phyloP scores from a whole-genome alignment of 2,329 filamentous ascomycete species.

The Fusarium sterilihyphosum region DNA sequence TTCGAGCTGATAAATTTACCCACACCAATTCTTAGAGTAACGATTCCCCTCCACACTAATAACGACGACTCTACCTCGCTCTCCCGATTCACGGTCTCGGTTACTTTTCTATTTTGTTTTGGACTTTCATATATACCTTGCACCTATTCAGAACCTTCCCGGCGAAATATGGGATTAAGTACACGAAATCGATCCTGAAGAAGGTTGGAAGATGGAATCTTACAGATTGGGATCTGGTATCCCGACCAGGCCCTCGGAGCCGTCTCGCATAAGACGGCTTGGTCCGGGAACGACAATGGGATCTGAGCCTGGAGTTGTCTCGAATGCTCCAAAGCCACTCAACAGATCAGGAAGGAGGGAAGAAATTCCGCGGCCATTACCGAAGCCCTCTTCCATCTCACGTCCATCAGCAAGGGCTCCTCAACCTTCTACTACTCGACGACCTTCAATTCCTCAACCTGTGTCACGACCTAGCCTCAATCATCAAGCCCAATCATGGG shows the following conservation, averaged over 20 bases:
- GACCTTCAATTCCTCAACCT: slow-evolving; percentile 41
- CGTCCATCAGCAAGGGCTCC: slow-evolving; percentile 36
- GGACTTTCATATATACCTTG: slow-evolving; percentile 30
- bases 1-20: slow-evolving; percentile 34
- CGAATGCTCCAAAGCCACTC: slow-evolving; percentile 38
- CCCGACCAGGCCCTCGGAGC: slow-evolving; percentile 53
- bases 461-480: slow-evolving; percentile 42
- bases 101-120: neutral
- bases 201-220: slow-evolving; percentile 56
- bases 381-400: slow-evolving; percentile 28
- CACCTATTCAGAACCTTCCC: neutral
- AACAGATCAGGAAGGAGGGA: slow-evolving; percentile 37
- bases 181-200: slow-evolving; percentile 34
- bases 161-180: slow-evolving; percentile 36
- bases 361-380: slow-evolving; percentile 27
- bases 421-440: slow-evolving; percentile 37
- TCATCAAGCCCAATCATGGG: slow-evolving; percentile 57
- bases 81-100: slow-evolving; percentile 32
- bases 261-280: slow-evolving; percentile 44
- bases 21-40: slow-evolving; percentile 37
- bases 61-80: slow-evolving; percentile 39
- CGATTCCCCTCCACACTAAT: slow-evolving; percentile 41
- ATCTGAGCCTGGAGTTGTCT: slow-evolving; percentile 29
- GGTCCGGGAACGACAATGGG: slow-evolving; percentile 22
- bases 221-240: slow-evolving; percentile 53